Evolutionary conservation across 83 land plant species (phyloP).

Genomic region (Picea abies): DNA sequence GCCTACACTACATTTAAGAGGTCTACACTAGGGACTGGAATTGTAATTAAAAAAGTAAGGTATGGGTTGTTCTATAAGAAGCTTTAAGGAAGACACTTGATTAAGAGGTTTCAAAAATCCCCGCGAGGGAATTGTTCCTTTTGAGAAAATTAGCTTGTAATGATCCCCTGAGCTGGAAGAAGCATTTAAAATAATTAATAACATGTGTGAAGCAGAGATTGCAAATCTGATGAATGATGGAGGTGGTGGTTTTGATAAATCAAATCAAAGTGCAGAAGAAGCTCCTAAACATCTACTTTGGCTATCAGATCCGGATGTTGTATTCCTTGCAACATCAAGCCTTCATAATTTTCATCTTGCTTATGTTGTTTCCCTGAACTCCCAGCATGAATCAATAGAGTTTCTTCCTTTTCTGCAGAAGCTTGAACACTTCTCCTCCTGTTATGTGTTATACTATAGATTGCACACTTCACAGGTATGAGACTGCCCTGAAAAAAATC

Average conservation of each 20-base stretch:
- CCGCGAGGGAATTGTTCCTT: constrained; percentile 87
- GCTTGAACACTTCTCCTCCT: constrained; percentile 62
- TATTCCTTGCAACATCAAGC: constrained; percentile 91
- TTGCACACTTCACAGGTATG: constrained; percentile 68
- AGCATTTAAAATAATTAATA: constrained; percentile 72
- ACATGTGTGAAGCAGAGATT: constrained; percentile 75
- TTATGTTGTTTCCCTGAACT: constrained; percentile 93
- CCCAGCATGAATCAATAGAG: constrained; percentile 95
- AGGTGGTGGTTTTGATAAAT: constrained; percentile 35
- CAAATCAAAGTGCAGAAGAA: constrained; percentile 82
- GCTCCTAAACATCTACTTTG: constrained; percentile 91
- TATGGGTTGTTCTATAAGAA: constrained; percentile 53
- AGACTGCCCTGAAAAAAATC: constrained; percentile 82
- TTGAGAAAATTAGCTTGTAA: constrained; percentile 24
- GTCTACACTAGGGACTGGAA: not conserved
- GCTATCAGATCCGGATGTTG: constrained; percentile 88
- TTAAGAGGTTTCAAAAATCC: constrained; percentile 57
- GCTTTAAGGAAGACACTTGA: constrained; percentile 76
- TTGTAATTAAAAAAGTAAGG: constrained; percentile 38
- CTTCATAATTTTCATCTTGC: constrained; percentile 95
- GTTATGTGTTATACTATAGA: constrained; percentile 93
- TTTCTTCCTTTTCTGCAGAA: constrained; percentile 89
- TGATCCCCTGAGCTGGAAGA: no score
- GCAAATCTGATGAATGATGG: constrained; percentile 28
- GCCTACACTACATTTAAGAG: not conserved